Base-by-base conservation (phyloP, 2,329 filamentous ascomycete genomes). In the Alternaria tenuissima region DNA sequence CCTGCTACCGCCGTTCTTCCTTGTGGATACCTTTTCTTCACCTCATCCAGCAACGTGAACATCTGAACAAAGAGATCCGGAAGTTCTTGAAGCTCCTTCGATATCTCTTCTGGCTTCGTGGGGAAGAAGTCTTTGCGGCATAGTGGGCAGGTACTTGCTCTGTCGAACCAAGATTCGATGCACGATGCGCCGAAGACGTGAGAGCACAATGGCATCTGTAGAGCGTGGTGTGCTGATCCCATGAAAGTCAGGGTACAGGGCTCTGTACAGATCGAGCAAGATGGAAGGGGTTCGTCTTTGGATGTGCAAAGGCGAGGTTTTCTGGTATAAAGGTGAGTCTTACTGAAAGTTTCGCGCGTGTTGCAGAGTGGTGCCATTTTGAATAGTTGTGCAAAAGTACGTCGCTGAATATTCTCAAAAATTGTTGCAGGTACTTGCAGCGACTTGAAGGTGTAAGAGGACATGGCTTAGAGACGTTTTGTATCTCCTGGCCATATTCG, bases 101-200 rank as follows among this genome's bases (percentile, higher is more conserved):
- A 52, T 20, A 41, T 28, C 7, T 41, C 36, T 52, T 26, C 24
- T 18, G 49, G 49, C 18, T 41, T 18, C 7, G 4, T 39, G 3
- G 24, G 34, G 24, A 52, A 52, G 24, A 41, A 39, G 22, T 52
- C 34, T 41, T 52, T 28, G 4, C 49, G 49, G 36, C 49, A 52
- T 4, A 52, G 11, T 5, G 49, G 49, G 6, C 49, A 52, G 11
- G 49, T 52, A n/a, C 49, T 30, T 30, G 49, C 49, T 12, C 16
- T 16, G 16, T 52, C 49, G 22, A 52, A 52, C 49, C 49, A 52
- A 22, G 49, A 28, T 30, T 52, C 49, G 24, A 52, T 52, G 49
- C 49, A 52, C 11, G 34, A 41, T 41, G 34, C 49, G 24, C 49
- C 32, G n/a, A 52, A 52, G 16, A 52, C 30, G 36, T 52, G 49